Evolutionary conservation across 1,284 basidiomycete species (phyloP), one percentile per base, ranked within the genome.

Genomic region (Malassezia caprae): DNA sequence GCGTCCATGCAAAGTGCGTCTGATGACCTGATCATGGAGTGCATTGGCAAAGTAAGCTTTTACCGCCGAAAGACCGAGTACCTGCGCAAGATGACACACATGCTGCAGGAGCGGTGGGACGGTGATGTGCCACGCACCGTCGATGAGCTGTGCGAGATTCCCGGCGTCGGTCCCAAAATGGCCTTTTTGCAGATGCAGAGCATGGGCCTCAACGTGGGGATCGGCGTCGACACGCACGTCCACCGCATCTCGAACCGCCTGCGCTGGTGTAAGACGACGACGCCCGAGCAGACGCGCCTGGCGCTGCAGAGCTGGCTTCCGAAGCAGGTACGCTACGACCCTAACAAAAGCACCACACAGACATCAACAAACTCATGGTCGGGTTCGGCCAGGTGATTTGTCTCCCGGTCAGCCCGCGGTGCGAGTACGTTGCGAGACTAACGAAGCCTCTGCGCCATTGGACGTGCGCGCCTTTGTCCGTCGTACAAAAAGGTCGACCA

Each of bases 151-250:
- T 64, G 53, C 53, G 60, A 56, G 11, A 62, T 65, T 6, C 70
- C 70, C 7, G 74, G 74, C 3, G 73, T 76, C 11, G 74, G 74
- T 0, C 74, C 74, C 15, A 76, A 76, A 39, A 76, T 76, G 64
- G 69, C 75, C 0, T 76, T 74, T 39, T 61, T 76, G 2, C 79
- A 84, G 0, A 79, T 96, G 1, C 88, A 91, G 62, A 44, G 88
- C 84, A 13, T 94, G 90, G 90, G 55, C 17, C 88, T 88, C 43
- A 91, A 94, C 65, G 79, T 82, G n/a, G 93, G 91, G 0, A 94
- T 98, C 34, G 93, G 93, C 0, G 91, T 96, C 0, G 93, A 96
- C 66, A 86, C 89, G 0, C 90, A 98, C 69, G 93, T 98, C 1
- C 90, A 96, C 65, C 80, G 93, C 0, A 91, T 96, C 53, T 89